These are phyloP conservation scores for Boletus pseudo-olivaceus DNA, from an alignment of 768 basidiomycete species.

Conservation along the genomic window DNA sequence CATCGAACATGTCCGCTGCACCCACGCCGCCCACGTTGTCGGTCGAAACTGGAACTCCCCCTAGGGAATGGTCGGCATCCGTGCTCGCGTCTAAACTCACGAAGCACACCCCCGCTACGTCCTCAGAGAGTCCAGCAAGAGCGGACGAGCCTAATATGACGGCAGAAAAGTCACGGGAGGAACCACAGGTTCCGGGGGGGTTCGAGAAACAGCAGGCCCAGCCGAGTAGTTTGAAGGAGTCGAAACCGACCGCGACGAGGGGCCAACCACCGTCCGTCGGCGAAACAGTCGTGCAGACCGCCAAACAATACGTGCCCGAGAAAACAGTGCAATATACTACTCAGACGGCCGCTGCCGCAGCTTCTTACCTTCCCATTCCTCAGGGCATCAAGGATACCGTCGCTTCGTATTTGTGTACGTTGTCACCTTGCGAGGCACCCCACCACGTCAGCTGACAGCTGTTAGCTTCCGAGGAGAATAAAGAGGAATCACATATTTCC, in stretches of 20 bases:
- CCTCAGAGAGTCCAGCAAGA: neutral
- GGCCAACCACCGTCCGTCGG: neutral
- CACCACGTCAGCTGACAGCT: slow-evolving; percentile 6
- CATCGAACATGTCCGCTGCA: slow-evolving; percentile 10
- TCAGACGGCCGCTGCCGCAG: neutral
- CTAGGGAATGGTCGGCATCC: slow-evolving; percentile 18
- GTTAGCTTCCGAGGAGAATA: slow-evolving; percentile 4
- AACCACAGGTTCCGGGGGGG: neutral
- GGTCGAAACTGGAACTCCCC: slow-evolving; percentile 15
- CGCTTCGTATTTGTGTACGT: slow-evolving; percentile 13
- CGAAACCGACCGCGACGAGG: neutral
- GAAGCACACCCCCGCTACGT: slow-evolving; percentile 3
- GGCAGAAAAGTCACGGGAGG: neutral
- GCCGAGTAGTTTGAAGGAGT: neutral
- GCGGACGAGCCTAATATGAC: neutral
- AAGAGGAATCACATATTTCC: slow-evolving; percentile 14
- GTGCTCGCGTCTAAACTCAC: slow-evolving; percentile 11
- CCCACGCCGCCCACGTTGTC: slow-evolving; percentile 10
- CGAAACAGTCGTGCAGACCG: neutral
- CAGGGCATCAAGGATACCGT: neutral
- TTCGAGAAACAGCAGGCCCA: neutral
- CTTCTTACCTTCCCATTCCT: slow-evolving; percentile 2
- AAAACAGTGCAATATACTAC: neutral
- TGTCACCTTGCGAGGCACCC: neutral
- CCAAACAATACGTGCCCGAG: slow-evolving; percentile 1